These are phyloP conservation scores for Termitomyces sp. DNA, from an alignment of 768 basidiomycete genomes.

Conservation along the genomic window DNA sequence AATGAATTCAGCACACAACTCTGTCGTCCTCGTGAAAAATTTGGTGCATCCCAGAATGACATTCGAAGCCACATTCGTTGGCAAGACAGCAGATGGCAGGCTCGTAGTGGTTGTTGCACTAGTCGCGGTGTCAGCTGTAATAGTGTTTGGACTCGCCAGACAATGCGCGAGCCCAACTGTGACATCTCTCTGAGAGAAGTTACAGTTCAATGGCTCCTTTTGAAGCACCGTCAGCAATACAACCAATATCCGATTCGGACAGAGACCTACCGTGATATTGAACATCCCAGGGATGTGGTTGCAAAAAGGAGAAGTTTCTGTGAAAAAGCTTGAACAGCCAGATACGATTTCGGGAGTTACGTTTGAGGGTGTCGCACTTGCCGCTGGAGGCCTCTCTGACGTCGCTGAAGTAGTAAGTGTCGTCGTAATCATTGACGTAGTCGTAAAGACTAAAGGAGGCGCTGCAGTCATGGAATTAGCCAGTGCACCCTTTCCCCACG, in stretches of 20 bases:
- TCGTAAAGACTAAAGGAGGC: constrained; percentile 25
- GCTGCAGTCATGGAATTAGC: constrained; percentile 33
- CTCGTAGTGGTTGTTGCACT: background rate
- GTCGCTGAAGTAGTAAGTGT: background rate
- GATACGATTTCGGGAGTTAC: background rate
- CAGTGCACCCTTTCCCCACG: constrained; percentile 65
- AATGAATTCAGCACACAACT: background rate
- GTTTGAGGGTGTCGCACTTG: background rate
- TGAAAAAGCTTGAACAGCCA: constrained; percentile 8
- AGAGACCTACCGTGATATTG: constrained; percentile 2
- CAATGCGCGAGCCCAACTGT: constrained; percentile 1
- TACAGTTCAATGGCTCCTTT: constrained; percentile 7
- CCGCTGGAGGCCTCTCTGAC: background rate
- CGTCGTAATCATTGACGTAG: background rate
- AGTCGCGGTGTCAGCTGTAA: background rate
- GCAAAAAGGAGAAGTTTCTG: constrained; percentile 8
- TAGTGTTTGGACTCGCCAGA: background rate
- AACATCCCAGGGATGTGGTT: constrained; percentile 1
- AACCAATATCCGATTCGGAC: background rate
- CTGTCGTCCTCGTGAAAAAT: constrained; percentile 5
- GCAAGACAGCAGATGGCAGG: background rate
- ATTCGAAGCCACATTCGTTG: background rate
- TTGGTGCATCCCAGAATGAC: constrained; percentile 1
- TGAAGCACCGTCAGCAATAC: background rate
- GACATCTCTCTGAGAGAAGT: background rate